These are phyloP conservation scores for Carex littledalei DNA, from an alignment of 176 grass and related monocot species.

Conservation along the genomic window DNA sequence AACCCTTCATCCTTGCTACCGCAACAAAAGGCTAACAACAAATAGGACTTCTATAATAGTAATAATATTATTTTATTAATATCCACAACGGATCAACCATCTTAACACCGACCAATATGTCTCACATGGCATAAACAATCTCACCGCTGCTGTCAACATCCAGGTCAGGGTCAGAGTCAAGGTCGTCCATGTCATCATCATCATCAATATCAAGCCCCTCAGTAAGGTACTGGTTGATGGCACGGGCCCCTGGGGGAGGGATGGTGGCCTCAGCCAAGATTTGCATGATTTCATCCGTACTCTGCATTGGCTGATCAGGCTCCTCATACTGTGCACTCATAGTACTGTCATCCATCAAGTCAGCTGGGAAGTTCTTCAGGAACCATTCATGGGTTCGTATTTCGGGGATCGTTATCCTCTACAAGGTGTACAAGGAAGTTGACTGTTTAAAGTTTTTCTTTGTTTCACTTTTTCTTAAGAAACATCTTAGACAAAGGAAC, in stretches of 20 bases:
- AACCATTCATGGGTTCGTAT: conserved; percentile 71
- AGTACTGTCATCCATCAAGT: conserved; percentile 47
- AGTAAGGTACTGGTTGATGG: conserved; percentile 35
- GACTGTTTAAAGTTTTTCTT: not conserved
- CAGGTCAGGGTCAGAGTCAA: conserved; percentile 61
- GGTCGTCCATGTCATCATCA: conserved; percentile 69
- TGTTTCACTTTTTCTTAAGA: not conserved
- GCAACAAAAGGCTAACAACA: conserved; percentile 1
- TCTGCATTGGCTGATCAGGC: conserved; percentile 71
- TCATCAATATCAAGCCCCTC: conserved; percentile 54
- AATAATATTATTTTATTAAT: conserved; percentile 10
- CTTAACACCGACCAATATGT: not conserved
- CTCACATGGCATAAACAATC: conserved; percentile 45
- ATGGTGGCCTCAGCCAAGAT: conserved; percentile 70
- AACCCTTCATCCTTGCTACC: conserved; percentile 9
- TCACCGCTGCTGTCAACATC: conserved; percentile 60
- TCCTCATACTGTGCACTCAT: conserved; percentile 57
- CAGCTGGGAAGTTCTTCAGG: conserved; percentile 58
- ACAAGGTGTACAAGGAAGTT: not conserved
- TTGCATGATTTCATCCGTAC: conserved; percentile 64
- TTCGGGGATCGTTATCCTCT: conserved; percentile 83
- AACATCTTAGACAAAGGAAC: not conserved
- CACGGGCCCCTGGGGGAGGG: conserved; percentile 23
- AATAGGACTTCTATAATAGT: conserved; percentile 12
- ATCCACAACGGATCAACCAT: conserved; percentile 7